Evolutionary conservation across 2,329 filamentous ascomycete genomes (phyloP), one percentile per base, ranked within the genome.

Genomic region (Zasmidium citrigriseum): DNA sequence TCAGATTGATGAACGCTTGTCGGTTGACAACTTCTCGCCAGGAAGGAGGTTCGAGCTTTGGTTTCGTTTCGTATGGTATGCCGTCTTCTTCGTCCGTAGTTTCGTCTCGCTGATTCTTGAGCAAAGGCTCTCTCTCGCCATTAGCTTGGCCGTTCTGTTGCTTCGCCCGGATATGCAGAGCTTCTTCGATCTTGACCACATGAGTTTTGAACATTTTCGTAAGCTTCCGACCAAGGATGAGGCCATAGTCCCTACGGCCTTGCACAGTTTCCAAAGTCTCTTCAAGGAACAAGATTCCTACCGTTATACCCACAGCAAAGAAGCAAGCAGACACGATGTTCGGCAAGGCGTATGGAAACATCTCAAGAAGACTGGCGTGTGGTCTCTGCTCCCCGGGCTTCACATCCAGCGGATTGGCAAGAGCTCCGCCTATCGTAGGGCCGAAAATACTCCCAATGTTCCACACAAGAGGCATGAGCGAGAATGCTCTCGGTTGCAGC

Each of bases 401-500:
- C 58, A 92, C 87, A 59, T 88, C 82, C 1, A 88, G 86, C 0
- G 93, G 93, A 58, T 91, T 88, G 9, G 92, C 91, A 60, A 98
- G 85, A 61, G 91, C 87, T 3, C 93, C 93, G 24, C 93, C 93
- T 68, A 98, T 89, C 3, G 86, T 88, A 1, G 93, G 93, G 0
- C 93, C 93, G 65, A 96, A 89, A 38, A 96, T 91, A 34, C 87
- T 89, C 0, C 93, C 93, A 53, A 97, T 79, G 11, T 88, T 92
- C 89, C 91, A 98, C 1, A 89, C 90, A 16, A 98, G 77, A 3
- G 93, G 93, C 93, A 98, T 97, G 47, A 98, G 81, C 63, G 89
- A 92, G 74, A 98, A 98, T 0, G 95, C 95, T 53, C 86, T 82
- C 0, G 93, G 93, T 70, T 97, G 93, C 5, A 96, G 80, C 70